Evolutionary conservation across 1,284 basidiomycete genomes (phyloP).

Genomic region (Schizophyllum commune): DNA sequence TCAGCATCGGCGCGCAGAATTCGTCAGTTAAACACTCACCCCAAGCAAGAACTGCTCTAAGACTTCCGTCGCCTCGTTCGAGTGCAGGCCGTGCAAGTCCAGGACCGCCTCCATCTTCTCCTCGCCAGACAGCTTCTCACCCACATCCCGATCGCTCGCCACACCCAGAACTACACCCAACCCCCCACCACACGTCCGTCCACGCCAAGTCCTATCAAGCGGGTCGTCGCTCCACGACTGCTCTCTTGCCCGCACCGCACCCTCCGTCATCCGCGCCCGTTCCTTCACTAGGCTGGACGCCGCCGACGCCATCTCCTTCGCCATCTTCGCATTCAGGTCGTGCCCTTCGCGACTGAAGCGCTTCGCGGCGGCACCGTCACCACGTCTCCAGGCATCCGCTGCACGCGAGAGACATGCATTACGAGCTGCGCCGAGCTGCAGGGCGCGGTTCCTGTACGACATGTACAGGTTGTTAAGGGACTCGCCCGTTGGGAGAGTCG

Average conservation of each 20-base stretch:
- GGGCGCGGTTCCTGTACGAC: conserved; percentile 75
- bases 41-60: conserved; percentile 85
- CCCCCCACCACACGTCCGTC: conserved; percentile 73
- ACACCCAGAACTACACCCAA: conserved; percentile 84
- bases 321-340: conserved; percentile 87
- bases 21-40: conserved; percentile 42
- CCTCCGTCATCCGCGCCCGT: conserved; percentile 67
- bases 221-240: conserved; percentile 78
- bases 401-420: conserved; percentile 95
- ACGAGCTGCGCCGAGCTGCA: conserved; percentile 87
- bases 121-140: conserved; percentile 57
- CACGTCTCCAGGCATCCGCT: conserved; percentile 90
- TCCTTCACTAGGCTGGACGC: conserved; percentile 78
- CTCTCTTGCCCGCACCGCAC: conserved; percentile 66
- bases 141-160: conserved; percentile 43
- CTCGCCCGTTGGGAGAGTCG: conserved; percentile 82
- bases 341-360: conserved; percentile 91
- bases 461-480: conserved; percentile 78
- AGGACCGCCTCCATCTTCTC: conserved; percentile 78
- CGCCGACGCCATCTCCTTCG: conserved; percentile 73
- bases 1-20: conserved; percentile 3
- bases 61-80: conserved; percentile 87
- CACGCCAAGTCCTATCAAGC: conserved; percentile 67
- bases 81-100: conserved; percentile 85
- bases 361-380: conserved; percentile 92